phyloP scores from a whole-genome alignment of 345 rosid genomes.

The Camelina hispida region DNA sequence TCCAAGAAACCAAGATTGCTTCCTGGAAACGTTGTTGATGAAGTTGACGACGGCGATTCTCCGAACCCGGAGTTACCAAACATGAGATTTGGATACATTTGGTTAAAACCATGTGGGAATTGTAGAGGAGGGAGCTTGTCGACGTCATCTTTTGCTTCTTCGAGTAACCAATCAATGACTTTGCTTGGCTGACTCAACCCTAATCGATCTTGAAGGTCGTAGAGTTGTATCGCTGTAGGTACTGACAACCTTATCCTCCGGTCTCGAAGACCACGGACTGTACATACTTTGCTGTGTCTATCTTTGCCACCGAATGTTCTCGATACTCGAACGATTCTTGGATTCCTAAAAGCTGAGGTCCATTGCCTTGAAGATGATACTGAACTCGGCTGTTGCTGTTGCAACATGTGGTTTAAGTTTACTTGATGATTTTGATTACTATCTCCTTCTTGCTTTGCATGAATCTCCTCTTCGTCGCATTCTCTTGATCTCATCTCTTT shows the following conservation, averaged over 20 bases:
- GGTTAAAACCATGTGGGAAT: conserved; percentile 74
- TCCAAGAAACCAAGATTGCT: conserved; percentile 53
- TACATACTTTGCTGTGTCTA: conserved; percentile 97
- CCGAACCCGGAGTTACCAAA: conserved; percentile 38
- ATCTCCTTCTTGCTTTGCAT: conserved; percentile 67
- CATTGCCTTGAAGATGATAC: conserved; percentile 68
- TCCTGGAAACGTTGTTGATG: conserved; percentile 33
- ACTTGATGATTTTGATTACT: conserved; percentile 26
- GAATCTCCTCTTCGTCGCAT: conserved; percentile 45
- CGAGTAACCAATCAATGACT: conserved; percentile 92
- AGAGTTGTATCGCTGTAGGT: conserved; percentile 88
- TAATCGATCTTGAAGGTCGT: conserved; percentile 89
- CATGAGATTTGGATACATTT: conserved; percentile 64
- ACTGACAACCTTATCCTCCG: conserved; percentile 90
- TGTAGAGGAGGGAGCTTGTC: conserved; percentile 90
- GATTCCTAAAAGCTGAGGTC: conserved; percentile 81
- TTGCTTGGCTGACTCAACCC: conserved; percentile 93
- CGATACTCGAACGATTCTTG: conserved; percentile 88
- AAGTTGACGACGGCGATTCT: conserved; percentile 37
- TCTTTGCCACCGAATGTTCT: conserved; percentile 95
- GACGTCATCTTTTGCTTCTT: conserved; percentile 70
- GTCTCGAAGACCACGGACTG: conserved; percentile 86
- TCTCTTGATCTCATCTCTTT: conserved; percentile 52
- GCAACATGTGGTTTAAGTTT: conserved; percentile 40
- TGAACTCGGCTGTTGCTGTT: conserved; percentile 38